phyloP scores from a whole-genome alignment of 805 yeast species.

The Jamesozyma piceae region DNA sequence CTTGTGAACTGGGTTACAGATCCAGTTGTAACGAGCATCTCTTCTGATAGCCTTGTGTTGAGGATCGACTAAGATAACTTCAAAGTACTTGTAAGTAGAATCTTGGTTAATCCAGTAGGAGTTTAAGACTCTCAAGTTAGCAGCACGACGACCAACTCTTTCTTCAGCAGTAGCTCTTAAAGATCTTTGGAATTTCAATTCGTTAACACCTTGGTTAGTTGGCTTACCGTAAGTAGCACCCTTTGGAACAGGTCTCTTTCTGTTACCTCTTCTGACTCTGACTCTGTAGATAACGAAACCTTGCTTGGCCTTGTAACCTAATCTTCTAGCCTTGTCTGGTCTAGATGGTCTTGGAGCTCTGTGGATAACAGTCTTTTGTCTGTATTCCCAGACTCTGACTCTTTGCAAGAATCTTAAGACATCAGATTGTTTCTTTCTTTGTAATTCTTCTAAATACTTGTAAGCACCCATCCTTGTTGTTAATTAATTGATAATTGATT shows the following conservation, averaged over 20 bases:
- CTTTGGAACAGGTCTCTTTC: slow-evolving; percentile 99
- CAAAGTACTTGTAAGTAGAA: slow-evolving; percentile 98
- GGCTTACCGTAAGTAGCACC: slow-evolving; percentile 99
- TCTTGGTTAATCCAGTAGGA: slow-evolving; percentile 99
- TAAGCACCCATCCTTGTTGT: slow-evolving; percentile 87
- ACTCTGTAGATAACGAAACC: slow-evolving; percentile 97
- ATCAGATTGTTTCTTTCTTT: slow-evolving; percentile 99
- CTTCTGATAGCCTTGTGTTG: slow-evolving; percentile 97
- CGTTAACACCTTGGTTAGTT: slow-evolving; percentile 99
- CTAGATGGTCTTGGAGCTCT: slow-evolving; percentile 97
- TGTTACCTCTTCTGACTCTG: slow-evolving; percentile 99
- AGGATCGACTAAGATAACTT: slow-evolving; percentile 96
- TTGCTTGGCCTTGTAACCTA: slow-evolving; percentile 99
- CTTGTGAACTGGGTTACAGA: slow-evolving; percentile 98
- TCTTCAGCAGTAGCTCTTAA: slow-evolving; percentile 98
- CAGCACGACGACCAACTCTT: slow-evolving; percentile 97
- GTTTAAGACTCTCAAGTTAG: slow-evolving; percentile 98
- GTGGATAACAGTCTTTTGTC: slow-evolving; percentile 98
- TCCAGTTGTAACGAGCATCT: slow-evolving; percentile 99
- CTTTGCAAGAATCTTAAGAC: slow-evolving; percentile 97
- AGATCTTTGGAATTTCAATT: slow-evolving; percentile 98
- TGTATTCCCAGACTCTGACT: slow-evolving; percentile 99
- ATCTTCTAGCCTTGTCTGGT: slow-evolving; percentile 99
- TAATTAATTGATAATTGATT: slow-evolving; percentile 9
- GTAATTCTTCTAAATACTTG: slow-evolving; percentile 98